Evolutionary conservation across 495 filamentous ascomycete species (phyloP).

Genomic region (Patellaria atrata): DNA sequence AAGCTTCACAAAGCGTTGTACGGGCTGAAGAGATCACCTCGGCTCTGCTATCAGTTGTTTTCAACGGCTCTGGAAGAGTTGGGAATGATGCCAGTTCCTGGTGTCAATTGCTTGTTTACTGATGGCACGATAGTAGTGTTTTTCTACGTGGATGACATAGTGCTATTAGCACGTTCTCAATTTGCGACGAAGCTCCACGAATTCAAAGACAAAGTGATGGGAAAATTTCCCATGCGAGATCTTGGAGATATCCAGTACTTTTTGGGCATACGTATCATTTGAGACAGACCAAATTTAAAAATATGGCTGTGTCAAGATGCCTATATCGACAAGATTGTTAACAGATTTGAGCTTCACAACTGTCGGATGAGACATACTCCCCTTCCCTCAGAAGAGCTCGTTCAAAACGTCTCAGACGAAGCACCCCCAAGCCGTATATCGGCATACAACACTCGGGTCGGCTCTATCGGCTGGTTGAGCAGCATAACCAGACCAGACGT

Average conservation of each 20-base stretch:
- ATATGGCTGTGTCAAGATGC: conserved; percentile 2
- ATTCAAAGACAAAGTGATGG: not conserved
- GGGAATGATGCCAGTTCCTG: conserved; percentile 1
- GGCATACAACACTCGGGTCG: too few relatives aligned
- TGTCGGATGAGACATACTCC: not conserved
- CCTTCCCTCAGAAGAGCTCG: not conserved
- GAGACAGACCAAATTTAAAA: not conserved
- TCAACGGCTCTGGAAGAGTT: conserved; percentile 1
- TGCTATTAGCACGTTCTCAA: conserved; percentile 4
- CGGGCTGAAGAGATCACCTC: conserved; percentile 6
- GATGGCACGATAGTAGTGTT: conserved; percentile 5
- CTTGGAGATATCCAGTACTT: conserved; percentile 2
- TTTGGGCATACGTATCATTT: not conserved
- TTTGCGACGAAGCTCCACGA: not conserved
- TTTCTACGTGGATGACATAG: conserved; percentile 11
- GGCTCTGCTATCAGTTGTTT: conserved; percentile 9
- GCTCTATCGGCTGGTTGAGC: not conserved
- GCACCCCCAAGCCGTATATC: too few relatives aligned
- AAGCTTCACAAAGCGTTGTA: conserved; percentile 6
- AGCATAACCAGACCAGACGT: not conserved
- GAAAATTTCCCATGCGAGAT: not conserved
- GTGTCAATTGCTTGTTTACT: conserved; percentile 1
- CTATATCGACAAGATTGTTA: conserved; percentile 6
- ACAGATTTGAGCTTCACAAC: too few relatives aligned
- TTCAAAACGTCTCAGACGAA: too few relatives aligned